Evolutionary conservation across 768 basidiomycete genomes (phyloP).

Genomic region (Lactarius sanguifluus): DNA sequence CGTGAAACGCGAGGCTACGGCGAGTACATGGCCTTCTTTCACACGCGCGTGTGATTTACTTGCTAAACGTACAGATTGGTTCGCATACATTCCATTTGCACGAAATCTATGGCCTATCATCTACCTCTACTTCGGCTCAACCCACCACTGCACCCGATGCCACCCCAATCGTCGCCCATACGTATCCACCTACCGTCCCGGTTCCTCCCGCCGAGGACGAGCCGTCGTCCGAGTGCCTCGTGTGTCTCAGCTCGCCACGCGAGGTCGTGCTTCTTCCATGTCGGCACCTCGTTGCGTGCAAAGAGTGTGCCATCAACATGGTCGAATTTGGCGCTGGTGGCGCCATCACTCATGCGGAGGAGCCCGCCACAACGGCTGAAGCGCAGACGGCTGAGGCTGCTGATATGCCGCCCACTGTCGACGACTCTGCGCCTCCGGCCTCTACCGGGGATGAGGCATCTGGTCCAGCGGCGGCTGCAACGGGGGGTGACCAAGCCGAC

Average conservation of each 20-base stretch:
- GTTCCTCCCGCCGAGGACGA: constrained; percentile 56
- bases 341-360: constrained; percentile 62
- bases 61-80: constrained; percentile 61
- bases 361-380: constrained; percentile 36
- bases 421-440: constrained; percentile 30
- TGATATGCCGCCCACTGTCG: constrained; percentile 25
- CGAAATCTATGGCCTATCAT: constrained; percentile 90
- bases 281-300: constrained; percentile 91
- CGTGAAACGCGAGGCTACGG: constrained; percentile 86
- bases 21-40: constrained; percentile 36
- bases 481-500: not conserved
- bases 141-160: constrained; percentile 38
- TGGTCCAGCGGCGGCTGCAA: not conserved
- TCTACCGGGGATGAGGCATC: constrained; percentile 26
- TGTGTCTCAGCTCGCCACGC: constrained; percentile 84
- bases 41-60: constrained; percentile 10
- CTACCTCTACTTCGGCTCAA: constrained; percentile 41
- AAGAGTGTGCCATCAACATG: constrained; percentile 96
- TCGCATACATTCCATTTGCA: constrained; percentile 93
- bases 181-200: constrained; percentile 46
- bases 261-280: constrained; percentile 94
- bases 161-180: constrained; percentile 45
- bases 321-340: constrained; percentile 96
- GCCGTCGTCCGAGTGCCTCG: constrained; percentile 83
- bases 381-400: constrained; percentile 35